A percentile compares a stretch with the other conserved stretches of the same genome.
Conservation (phyloP, 257 asterid genomes). For the Salvia splendens region DNA sequence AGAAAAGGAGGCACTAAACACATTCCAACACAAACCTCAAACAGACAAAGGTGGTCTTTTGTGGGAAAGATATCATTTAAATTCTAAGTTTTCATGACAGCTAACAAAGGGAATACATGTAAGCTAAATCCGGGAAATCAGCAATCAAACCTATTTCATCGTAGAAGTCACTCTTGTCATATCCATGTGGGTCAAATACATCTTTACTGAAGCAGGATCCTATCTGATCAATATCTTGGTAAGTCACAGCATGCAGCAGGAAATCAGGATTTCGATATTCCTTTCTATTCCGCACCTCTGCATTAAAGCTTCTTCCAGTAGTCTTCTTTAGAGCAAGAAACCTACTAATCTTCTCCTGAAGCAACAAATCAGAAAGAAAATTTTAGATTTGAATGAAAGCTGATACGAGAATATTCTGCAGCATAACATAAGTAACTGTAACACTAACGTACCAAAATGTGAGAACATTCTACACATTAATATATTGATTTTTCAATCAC, state of each 20-base stretch:
- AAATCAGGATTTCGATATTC: slow-evolving; percentile 96
- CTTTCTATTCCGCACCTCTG: slow-evolving; percentile 94
- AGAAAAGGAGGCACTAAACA: not conserved
- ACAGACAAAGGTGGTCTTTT: not conserved
- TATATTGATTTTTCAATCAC: slow-evolving; percentile 5
- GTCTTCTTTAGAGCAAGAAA: slow-evolving; percentile 69
- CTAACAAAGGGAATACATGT: slow-evolving; percentile 17
- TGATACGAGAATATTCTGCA: slow-evolving; percentile 15
- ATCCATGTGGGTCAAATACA: slow-evolving; percentile 98
- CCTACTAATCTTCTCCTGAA: slow-evolving; percentile 67
- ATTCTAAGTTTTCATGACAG: slow-evolving; percentile 21
- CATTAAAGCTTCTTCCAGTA: slow-evolving; percentile 79
- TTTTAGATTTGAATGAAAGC: slow-evolving; percentile 8
- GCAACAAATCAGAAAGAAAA: slow-evolving; percentile 29
- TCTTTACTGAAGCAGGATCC: slow-evolving; percentile 94
- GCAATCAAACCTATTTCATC: slow-evolving; percentile 76
- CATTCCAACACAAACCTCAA: not conserved
- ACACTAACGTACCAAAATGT: not conserved
- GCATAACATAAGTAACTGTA: slow-evolving; percentile 3
- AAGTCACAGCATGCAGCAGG: slow-evolving; percentile 94
- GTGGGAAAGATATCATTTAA: not conserved
- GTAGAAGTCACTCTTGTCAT: slow-evolving; percentile 82
- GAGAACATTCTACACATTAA: not conserved
- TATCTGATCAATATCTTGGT: slow-evolving; percentile 89
- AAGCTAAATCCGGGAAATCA: slow-evolving; percentile 23